These are phyloP conservation scores for Blastobotrys aristatus DNA, from an alignment of 1,139 yeast genomes.

Conservation along the genomic window DNA sequence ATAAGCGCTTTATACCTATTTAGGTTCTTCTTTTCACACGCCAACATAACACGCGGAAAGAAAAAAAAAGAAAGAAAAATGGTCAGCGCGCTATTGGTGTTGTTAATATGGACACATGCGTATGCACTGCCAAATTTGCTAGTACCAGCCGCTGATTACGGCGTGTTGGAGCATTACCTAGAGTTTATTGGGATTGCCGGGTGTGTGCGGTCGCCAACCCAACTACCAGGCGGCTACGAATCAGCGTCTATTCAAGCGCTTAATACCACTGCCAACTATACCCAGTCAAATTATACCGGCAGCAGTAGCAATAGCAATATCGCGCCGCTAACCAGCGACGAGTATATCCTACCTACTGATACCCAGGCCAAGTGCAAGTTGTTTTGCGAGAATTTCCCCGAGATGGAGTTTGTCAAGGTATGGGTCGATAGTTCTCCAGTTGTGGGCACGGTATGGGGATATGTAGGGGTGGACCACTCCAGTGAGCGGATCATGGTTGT, in stretches of 20 bases:
- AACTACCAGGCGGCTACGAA: too few species aligned
- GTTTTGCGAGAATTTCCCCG: conserved; percentile 5
- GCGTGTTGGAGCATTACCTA: conserved; percentile 9
- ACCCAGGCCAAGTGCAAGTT: neutral
- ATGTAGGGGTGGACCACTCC: conserved; percentile 4
- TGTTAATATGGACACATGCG: neutral
- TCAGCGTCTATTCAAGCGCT: neutral
- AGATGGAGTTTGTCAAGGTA: neutral
- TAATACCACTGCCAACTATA: neutral
- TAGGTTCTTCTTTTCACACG: too few species aligned
- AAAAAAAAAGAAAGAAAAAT: neutral
- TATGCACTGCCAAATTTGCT: neutral
- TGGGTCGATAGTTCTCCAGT: neutral
- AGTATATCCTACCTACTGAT: conserved; percentile 1
- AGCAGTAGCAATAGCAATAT: neutral
- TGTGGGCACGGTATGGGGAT: conserved; percentile 7
- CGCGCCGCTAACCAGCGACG: neutral
- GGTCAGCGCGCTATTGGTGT: neutral
- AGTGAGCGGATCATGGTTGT: conserved; percentile 2
- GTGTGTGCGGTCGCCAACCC: neutral
- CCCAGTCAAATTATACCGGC: neutral
- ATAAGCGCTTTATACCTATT: too few species aligned
- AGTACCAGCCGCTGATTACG: conserved; percentile 4
- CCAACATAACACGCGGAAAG: too few species aligned
- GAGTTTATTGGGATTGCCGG: conserved; percentile 8